These are phyloP conservation scores for Podaxis sp. DNA, from an alignment of 768 basidiomycete species.

Conservation along the genomic window DNA sequence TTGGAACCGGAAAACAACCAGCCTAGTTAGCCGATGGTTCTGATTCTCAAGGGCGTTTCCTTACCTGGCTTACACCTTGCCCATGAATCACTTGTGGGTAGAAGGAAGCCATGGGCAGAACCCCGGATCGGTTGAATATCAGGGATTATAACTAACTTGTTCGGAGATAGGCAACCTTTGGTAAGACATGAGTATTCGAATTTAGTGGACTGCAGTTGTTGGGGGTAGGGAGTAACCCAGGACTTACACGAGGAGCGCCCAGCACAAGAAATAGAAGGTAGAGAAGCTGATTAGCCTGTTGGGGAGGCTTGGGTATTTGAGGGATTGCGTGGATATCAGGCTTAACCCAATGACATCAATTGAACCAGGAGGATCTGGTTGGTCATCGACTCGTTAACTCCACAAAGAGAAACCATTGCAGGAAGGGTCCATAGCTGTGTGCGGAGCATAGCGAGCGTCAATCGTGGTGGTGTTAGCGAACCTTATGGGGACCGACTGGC, in stretches of 20 bases:
- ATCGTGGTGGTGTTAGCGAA: not conserved
- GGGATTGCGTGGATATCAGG: not conserved
- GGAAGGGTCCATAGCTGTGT: not conserved
- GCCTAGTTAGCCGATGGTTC: not conserved
- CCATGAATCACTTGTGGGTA: conserved; percentile 39
- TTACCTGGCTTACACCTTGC: conserved; percentile 47
- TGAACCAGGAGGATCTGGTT: not conserved
- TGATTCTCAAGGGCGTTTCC: not conserved
- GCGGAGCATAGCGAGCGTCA: not conserved
- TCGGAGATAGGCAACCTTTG: not conserved
- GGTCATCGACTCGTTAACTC: not conserved
- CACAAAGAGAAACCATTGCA: not conserved
- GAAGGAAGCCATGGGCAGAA: conserved; percentile 33
- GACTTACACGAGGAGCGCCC: not conserved
- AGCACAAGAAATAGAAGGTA: not conserved
- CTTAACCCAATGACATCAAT: not conserved
- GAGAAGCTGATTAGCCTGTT: not conserved
- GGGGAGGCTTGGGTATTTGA: not conserved
- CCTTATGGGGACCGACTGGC: not conserved
- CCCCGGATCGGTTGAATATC: not conserved
- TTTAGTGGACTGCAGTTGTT: not conserved
- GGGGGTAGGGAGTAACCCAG: not conserved
- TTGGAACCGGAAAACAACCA: conserved; percentile 29
- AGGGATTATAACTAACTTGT: not conserved
- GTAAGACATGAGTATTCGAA: not conserved